These are phyloP conservation scores for Discostella stelligera DNA, from an alignment of 352 stramenopile species.

Conservation along the genomic window DNA sequence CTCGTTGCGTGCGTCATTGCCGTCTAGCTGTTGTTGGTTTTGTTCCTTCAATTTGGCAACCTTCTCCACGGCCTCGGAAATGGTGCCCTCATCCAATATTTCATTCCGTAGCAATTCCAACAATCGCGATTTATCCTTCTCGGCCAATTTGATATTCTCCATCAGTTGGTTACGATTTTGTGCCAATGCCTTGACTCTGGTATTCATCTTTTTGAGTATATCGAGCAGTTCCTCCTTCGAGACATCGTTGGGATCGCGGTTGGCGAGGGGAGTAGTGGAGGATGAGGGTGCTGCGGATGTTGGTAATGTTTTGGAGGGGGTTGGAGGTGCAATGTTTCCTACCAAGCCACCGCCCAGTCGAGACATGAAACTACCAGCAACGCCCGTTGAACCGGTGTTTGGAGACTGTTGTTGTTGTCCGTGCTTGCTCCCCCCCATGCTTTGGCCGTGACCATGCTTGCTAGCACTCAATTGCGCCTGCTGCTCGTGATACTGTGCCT, in stretches of 20 bases:
- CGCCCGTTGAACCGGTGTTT: not conserved
- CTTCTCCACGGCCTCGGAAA: slow-evolving; percentile 37
- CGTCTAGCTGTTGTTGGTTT: slow-evolving; percentile 9
- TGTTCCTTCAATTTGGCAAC: slow-evolving; percentile 21
- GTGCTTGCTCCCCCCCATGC: slow-evolving; percentile 25
- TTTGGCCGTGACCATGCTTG: slow-evolving; percentile 33
- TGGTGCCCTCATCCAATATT: slow-evolving; percentile 56
- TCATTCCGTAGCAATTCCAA: slow-evolving; percentile 65
- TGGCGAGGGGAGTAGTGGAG: slow-evolving; percentile 29
- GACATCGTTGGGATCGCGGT: slow-evolving; percentile 44
- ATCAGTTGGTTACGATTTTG: slow-evolving; percentile 57
- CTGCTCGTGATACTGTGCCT: slow-evolving; percentile 25
- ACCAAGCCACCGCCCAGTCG: slow-evolving; percentile 22
- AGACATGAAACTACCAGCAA: slow-evolving; percentile 31
- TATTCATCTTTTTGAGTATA: slow-evolving; percentile 81
- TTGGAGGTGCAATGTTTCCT: not conserved
- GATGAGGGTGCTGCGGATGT: not conserved
- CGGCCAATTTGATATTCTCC: slow-evolving; percentile 57
- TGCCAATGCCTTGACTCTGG: slow-evolving; percentile 73
- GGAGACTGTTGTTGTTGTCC: slow-evolving; percentile 3
- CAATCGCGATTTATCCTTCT: slow-evolving; percentile 64
- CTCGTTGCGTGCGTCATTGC: slow-evolving; percentile 7
- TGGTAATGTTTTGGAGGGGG: slow-evolving; percentile 3
- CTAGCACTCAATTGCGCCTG: slow-evolving; percentile 33
- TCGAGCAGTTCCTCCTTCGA: slow-evolving; percentile 78